Base-by-base conservation (phyloP, 257 asterid genomes). In the Solanum sejunctum region DNA sequence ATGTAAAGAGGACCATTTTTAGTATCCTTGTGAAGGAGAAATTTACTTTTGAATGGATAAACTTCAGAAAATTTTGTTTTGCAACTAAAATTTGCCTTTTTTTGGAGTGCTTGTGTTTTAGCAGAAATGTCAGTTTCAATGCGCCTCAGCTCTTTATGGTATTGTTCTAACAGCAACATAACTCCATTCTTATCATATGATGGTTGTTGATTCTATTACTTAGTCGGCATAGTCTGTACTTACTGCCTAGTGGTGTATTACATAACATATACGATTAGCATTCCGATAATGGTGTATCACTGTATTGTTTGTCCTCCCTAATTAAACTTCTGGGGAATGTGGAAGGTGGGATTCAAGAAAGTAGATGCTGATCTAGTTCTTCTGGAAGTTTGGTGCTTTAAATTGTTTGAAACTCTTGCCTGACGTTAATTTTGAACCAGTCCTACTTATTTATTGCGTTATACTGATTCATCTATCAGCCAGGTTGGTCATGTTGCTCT, bases 401-500 rank as follows among this genome's bases (percentile, higher is more conserved):
- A 85, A 28, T 78, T 77, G 82, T 77, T 49, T 77, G 61, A 49
- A 49, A 23, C 63, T 77, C 23, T 77, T 77, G 15, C 58, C 71
- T 89, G 63, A 18, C 73, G 61, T 39, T 83, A 84, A n/a, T 61
- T n/a, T 26, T 39, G 82, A 78, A 41, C 63, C 52, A 20, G 43
- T 70, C 21, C 84, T 75, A 61, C 81, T 36, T 85, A 77, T 82
- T 58, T 43, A 21, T 85, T 89, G 82, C 86, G 85, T 84, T 82
- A 82, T 89, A 88, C 93, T 92, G 90, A 93, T 88, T 86, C 85
- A 83, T 89, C 89, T 91, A 87, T 93, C 91, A 84, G 90, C 91
- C 98, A 97, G 99, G 98, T 92, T 95, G 97, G 94, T 95, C 91
- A 86, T 90, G 86, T 94, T 97, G 96, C 86, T 97, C 81, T 90